Percentiles rank a stretch among this genome's conserved stretches.
Evolutionary conservation across 1,284 basidiomycete species (phyloP).

Genomic region (Melampsora occidentalis): DNA sequence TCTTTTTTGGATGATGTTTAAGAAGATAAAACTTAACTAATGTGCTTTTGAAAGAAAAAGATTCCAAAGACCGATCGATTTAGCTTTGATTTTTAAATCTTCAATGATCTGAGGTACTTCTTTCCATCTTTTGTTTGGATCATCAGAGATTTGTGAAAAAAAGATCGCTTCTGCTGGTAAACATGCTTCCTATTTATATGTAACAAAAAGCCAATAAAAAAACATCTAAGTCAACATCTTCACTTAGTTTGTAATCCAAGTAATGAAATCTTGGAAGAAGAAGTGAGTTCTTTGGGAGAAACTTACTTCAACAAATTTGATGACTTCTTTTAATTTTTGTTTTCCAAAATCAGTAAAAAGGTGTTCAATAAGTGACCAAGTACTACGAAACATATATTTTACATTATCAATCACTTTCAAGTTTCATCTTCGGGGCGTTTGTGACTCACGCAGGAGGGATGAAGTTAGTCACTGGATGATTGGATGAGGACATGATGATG

Average conservation of each 20-base stretch:
- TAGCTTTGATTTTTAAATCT: slow-evolving; percentile 83
- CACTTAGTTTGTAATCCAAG: too few relatives aligned
- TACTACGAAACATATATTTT: neutral
- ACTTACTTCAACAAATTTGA: slow-evolving; percentile 77
- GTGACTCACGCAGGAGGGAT: slow-evolving; percentile 29
- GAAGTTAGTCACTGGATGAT: slow-evolving; percentile 41
- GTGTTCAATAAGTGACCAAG: slow-evolving; percentile 60
- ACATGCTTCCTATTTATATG: slow-evolving; percentile 72
- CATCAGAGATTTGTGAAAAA: slow-evolving; percentile 75
- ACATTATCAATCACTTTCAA: neutral
- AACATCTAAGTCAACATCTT: neutral
- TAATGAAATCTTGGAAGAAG: too few relatives aligned
- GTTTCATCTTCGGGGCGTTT: neutral
- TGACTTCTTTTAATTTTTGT: slow-evolving; percentile 75
- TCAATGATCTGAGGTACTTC: slow-evolving; percentile 75
- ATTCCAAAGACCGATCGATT: slow-evolving; percentile 88
- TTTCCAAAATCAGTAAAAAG: slow-evolving; percentile 75
- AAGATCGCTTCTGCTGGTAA: slow-evolving; percentile 74
- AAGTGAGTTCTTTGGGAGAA: neutral
- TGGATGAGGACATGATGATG: slow-evolving; percentile 8
- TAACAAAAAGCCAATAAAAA: neutral
- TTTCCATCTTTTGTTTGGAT: slow-evolving; percentile 76
- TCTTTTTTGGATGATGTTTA: neutral
- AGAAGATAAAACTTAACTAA: slow-evolving; percentile 61
- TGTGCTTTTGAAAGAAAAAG: slow-evolving; percentile 90